Base-by-base conservation (phyloP, 768 basidiomycete genomes). In the Polyporus arcularius region DNA sequence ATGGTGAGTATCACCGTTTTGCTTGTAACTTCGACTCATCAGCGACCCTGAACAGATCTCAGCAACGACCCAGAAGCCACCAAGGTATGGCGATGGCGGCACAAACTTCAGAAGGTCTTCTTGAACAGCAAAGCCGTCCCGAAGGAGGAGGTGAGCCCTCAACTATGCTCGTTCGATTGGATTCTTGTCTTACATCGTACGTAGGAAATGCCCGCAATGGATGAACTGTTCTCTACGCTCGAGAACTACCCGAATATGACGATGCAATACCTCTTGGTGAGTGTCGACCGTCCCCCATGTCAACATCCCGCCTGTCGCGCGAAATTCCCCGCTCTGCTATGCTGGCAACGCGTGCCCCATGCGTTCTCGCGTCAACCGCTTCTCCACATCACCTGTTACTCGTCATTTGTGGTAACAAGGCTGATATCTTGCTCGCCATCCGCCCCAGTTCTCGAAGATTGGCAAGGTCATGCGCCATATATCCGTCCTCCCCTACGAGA, bases 401-500 rank as follows among this genome's bases (percentile, higher is more conserved):
- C 60, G 55, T 58, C 45, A 56, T 66, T 50, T 65, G 60, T 65
- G 57, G 61, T 49, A 60, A 53, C 50, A 53, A 58, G 54, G 56
- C 62, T 68, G 59, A 61, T 63, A 30, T 43, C 40, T 52, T 48
- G 31, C 53, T 52, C 65, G 46, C 30, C 28, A 18, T 49, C 18
- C 41, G 10, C 59, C 35, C 11, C 70, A 91, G 86, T 87, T 85
- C 75, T 92, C 91, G 52, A 91, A 92, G 74, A 89, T 91, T 64
- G 86, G 85, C 73, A 89, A 89, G 78, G 92, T 95, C 38, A 92
- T 95, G 90, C 90, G 91, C 67, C 90, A 92, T 74, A 90, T 95
- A 67, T 79, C 86, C 30, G 78, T 81, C 7, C 79, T 90, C 8
- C 48, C 72, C 5, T 73, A 76, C 39, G 78, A 80, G 16, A 82